Evolutionary conservation across 495 filamentous ascomycete genomes (phyloP).

Genomic region (Cercophora samala): DNA sequence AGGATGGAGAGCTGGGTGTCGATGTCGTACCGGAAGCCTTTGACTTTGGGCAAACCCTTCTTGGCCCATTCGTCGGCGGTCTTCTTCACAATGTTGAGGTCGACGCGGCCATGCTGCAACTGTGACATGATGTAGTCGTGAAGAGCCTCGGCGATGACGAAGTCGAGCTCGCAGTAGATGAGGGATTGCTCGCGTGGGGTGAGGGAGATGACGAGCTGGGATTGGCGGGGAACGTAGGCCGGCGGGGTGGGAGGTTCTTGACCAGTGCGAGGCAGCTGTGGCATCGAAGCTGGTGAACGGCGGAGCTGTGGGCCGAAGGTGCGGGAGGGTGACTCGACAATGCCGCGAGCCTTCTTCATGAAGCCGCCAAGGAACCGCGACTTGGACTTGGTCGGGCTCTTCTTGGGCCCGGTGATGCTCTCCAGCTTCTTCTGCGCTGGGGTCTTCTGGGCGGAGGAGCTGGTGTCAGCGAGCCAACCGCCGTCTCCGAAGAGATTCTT

Average conservation of each 20-base stretch:
- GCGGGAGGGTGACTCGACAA: background rate
- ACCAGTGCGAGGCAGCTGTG: background rate
- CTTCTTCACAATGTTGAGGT: background rate
- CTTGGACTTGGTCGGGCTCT: background rate
- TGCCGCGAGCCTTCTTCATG: background rate
- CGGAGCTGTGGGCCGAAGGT: background rate
- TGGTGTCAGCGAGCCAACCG: background rate
- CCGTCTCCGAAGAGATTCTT: background rate
- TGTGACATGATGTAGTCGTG: background rate
- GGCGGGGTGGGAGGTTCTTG: background rate
- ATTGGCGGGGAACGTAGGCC: background rate
- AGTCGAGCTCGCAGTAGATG: background rate
- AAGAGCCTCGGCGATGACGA: background rate
- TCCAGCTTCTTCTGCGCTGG: background rate
- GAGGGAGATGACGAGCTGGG: background rate
- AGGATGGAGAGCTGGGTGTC: constrained; percentile 2
- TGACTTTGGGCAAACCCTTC: background rate
- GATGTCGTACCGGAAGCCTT: background rate
- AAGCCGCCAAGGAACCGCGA: background rate
- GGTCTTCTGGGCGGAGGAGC: background rate
- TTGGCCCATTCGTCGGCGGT: background rate
- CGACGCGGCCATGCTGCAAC: background rate
- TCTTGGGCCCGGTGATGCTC: background rate
- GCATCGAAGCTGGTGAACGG: background rate
- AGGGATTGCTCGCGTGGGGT: background rate